phyloP scores from a whole-genome alignment of 2,329 filamentous ascomycete species.

The Chrysoporthe austroafricana region DNA sequence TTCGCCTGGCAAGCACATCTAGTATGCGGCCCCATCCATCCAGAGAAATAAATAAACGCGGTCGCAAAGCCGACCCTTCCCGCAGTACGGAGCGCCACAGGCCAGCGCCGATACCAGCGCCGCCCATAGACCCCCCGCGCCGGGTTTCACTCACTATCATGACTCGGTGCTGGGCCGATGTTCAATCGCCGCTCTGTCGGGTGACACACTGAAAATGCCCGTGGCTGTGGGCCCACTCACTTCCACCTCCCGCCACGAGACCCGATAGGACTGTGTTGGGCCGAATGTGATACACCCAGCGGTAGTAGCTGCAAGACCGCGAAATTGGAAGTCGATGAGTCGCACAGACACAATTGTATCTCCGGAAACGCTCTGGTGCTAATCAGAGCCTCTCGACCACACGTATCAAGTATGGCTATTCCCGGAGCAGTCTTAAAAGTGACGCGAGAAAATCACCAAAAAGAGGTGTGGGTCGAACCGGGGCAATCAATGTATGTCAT shows the following conservation, averaged over 20 bases:
- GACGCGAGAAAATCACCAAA: neutral
- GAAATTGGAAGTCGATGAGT: constrained; percentile 8
- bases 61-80: neutral
- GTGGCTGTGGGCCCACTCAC: constrained; percentile 5
- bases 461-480: constrained; percentile 3
- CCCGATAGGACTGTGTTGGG: neutral
- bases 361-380: neutral
- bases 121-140: no score
- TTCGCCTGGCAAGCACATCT: neutral
- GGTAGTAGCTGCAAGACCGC: neutral
- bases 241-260: constrained; percentile 17
- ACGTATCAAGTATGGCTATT: neutral
- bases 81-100: neutral
- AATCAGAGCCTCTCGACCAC: neutral
- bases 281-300: neutral
- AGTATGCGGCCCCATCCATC: neutral
- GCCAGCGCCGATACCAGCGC: neutral
- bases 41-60: neutral
- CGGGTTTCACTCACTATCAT: constrained; percentile 13
- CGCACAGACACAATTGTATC: constrained; percentile 13
- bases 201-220: constrained; percentile 3
- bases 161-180: constrained; percentile 17
- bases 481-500: neutral
- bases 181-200: constrained; percentile 9
- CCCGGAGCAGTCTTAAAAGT: neutral